phyloP scores from a whole-genome alignment of 768 basidiomycete genomes.

The Xerocomellus amylosporus region DNA sequence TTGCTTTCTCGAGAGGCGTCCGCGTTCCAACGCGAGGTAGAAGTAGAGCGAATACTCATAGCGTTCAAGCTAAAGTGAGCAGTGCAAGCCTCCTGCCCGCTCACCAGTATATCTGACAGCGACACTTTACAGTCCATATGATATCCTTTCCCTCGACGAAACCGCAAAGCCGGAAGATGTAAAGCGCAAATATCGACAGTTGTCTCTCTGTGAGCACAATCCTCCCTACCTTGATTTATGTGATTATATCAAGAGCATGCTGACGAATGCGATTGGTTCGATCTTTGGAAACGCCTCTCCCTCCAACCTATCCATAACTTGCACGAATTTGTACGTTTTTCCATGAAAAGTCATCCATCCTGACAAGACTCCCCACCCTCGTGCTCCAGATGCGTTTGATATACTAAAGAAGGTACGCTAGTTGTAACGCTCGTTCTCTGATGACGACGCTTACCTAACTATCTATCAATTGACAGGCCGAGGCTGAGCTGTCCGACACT shows the following conservation, averaged over 20 bases:
- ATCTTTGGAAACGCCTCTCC: background rate
- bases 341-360: slow-evolving; percentile 86
- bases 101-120: background rate
- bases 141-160: slow-evolving; percentile 80
- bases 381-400: slow-evolving; percentile 92
- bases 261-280: slow-evolving; percentile 16
- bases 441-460: background rate
- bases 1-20: slow-evolving; percentile 76
- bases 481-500: slow-evolving; percentile 77
- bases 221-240: slow-evolving; percentile 4
- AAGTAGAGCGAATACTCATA: slow-evolving; percentile 87
- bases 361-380: slow-evolving; percentile 88
- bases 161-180: slow-evolving; percentile 74
- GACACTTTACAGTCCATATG: slow-evolving; percentile 71
- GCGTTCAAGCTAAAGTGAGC: slow-evolving; percentile 95
- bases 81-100: background rate
- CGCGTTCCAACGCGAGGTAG: slow-evolving; percentile 82
- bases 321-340: slow-evolving; percentile 40
- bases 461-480: slow-evolving; percentile 52
- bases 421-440: background rate
- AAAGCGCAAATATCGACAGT: slow-evolving; percentile 83
- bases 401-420: slow-evolving; percentile 79
- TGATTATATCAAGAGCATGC: slow-evolving; percentile 15
- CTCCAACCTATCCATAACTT: background rate
- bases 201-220: slow-evolving; percentile 71